These are phyloP conservation scores for Zymoseptoria ardabiliae DNA, from an alignment of 2,329 filamentous ascomycete genomes.

Conservation along the genomic window DNA sequence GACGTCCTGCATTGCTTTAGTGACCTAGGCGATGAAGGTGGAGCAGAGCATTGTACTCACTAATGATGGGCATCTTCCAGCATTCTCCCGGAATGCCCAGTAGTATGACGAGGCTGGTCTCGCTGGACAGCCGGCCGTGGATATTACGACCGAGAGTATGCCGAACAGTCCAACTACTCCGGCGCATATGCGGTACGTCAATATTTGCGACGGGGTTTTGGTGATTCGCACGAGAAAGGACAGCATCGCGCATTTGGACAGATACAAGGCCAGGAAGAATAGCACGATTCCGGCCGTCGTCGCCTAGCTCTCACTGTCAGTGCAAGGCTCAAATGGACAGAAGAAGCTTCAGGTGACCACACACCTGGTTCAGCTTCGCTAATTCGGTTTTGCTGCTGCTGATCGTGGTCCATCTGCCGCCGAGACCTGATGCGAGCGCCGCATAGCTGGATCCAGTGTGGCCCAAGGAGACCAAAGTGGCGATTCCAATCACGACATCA, in stretches of 20 bases:
- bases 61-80: constrained; percentile 21
- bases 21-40: constrained; percentile 3
- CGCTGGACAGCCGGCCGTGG: constrained; percentile 21
- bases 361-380: constrained; percentile 20
- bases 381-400: constrained; percentile 9
- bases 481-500: constrained; percentile 24
- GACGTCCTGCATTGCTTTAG: constrained; percentile 10
- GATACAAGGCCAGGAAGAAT: constrained; percentile 25
- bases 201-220: constrained; percentile 19
- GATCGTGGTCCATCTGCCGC: constrained; percentile 20
- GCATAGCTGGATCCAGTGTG: constrained; percentile 25
- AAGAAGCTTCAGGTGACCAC: constrained; percentile 1
- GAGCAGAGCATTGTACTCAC: constrained; percentile 10
- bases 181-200: constrained; percentile 22
- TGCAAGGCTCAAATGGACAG: background rate
- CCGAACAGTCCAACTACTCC: constrained; percentile 19
- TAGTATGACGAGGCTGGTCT: constrained; percentile 20
- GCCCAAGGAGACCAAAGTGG: constrained; percentile 23
- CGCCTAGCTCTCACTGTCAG: constrained; percentile 16
- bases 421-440: constrained; percentile 23
- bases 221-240: constrained; percentile 28
- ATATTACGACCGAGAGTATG: constrained; percentile 25
- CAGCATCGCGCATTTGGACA: constrained; percentile 28
- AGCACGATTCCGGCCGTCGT: constrained; percentile 23
- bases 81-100: constrained; percentile 24